Evolutionary conservation across 768 basidiomycete species (phyloP).

Genomic region (Pseudohyphozyma bogoriensis): DNA sequence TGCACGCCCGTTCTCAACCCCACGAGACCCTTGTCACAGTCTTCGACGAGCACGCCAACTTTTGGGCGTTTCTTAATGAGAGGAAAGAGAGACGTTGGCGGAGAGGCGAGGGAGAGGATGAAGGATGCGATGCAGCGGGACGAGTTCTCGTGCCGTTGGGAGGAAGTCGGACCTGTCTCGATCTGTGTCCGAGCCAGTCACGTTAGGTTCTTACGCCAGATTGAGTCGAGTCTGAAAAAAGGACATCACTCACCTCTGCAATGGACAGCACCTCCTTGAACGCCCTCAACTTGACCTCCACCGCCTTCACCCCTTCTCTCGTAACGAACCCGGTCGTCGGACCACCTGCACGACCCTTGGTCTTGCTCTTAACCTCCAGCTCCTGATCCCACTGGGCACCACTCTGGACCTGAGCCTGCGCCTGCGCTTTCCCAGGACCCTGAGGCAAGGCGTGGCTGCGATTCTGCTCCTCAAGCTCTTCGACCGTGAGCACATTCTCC

Average conservation of each 20-base stretch:
- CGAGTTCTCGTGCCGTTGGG: conserved; percentile 11
- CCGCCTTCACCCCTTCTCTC: background rate
- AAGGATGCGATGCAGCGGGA: conserved; percentile 3
- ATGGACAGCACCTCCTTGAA: conserved; percentile 17
- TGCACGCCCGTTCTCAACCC: background rate
- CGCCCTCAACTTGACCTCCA: conserved; percentile 3
- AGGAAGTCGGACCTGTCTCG: conserved; percentile 8
- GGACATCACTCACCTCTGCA: conserved; percentile 7
- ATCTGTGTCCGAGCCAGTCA: conserved; percentile 1
- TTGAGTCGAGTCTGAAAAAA: background rate
- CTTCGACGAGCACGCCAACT: conserved; percentile 8
- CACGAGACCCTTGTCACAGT: background rate
- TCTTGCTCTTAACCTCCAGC: too few relatives aligned
- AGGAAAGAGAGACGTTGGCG: background rate
- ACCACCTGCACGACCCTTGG: background rate
- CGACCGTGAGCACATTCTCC: conserved; percentile 21
- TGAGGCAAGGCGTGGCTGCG: background rate
- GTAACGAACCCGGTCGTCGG: background rate
- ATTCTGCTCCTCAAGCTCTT: conserved; percentile 12
- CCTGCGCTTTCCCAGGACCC: too few relatives aligned
- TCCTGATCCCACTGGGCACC: too few relatives aligned
- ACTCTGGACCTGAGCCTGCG: too few relatives aligned
- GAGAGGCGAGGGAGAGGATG: conserved; percentile 1
- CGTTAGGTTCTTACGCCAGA: accelerated
- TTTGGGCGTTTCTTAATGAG: background rate